These are phyloP conservation scores for Colletotrichum sp. DNA, from an alignment of 2,329 filamentous ascomycete species.

Conservation along the genomic window DNA sequence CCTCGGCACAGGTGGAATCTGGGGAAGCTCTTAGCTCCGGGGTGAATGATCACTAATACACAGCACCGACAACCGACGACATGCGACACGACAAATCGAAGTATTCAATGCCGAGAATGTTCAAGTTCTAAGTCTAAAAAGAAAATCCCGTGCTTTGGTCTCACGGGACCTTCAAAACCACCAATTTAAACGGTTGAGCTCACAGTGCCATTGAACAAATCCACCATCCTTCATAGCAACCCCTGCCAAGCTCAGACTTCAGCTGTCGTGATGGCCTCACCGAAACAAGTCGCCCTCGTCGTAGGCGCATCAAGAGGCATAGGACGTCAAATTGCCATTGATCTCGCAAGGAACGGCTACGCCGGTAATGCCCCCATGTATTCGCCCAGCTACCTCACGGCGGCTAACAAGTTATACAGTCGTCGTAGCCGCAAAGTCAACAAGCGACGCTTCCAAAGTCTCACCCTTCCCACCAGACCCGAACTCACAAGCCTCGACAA, in stretches of 20 bases:
- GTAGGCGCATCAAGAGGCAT: conserved; percentile 82
- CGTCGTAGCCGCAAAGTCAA: conserved; percentile 78
- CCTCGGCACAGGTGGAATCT: conserved; percentile 10
- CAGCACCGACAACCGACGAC: neutral
- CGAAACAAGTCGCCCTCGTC: conserved; percentile 64
- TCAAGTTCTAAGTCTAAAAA: rapidly evolving
- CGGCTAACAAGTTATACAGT: conserved; percentile 48
- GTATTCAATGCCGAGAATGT: neutral
- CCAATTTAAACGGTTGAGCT: neutral
- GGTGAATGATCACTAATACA: conserved; percentile 10
- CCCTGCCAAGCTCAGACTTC: neutral
- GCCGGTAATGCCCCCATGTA: conserved; percentile 53
- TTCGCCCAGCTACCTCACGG: neutral
- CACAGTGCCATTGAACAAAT: neutral
- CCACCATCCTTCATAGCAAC: neutral
- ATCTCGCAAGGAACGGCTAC: conserved; percentile 74
- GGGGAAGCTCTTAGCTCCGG: neutral
- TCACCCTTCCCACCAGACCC: conserved; percentile 74
- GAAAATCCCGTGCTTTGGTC: neutral
- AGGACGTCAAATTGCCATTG: conserved; percentile 79
- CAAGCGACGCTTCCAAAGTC: conserved; percentile 62
- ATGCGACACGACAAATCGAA: neutral
- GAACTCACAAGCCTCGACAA: conserved; percentile 76
- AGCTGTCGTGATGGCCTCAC: neutral
- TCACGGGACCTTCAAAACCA: neutral